phyloP scores from a whole-genome alignment of 306 rosid genomes.

The Sicyos edulis region DNA sequence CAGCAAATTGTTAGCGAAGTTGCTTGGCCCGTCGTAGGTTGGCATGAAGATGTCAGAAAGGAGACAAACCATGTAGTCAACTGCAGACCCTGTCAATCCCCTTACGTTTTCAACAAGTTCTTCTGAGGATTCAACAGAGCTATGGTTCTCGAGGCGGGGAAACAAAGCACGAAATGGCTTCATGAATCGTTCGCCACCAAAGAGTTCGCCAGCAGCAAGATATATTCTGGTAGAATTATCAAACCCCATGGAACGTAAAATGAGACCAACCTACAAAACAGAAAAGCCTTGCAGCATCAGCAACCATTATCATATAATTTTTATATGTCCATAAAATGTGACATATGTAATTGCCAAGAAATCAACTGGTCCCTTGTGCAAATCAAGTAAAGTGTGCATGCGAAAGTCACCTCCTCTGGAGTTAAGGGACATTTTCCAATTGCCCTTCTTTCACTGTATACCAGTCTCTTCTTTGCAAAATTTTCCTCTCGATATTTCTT shows the following conservation, averaged over 20 bases:
- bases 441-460: conserved; percentile 82
- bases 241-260: conserved; percentile 54
- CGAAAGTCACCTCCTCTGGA: conserved; percentile 80
- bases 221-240: conserved; percentile 50
- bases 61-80: conserved; percentile 98
- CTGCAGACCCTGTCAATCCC: conserved; percentile 93
- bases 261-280: conserved; percentile 69
- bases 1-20: conserved; percentile 96
- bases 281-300: neutral
- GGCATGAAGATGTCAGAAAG: conserved; percentile 98
- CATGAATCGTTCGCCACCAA: conserved; percentile 91
- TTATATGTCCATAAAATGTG: neutral
- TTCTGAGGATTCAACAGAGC: conserved; percentile 66
- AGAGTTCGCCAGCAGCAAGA: conserved; percentile 79
- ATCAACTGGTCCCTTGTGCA: conserved; percentile 6
- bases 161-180: conserved; percentile 71
- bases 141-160: conserved; percentile 74
- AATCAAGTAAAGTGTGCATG: conserved; percentile 17
- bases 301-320: neutral
- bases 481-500: conserved; percentile 72
- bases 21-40: conserved; percentile 99
- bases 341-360: neutral
- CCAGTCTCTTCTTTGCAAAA: conserved; percentile 77
- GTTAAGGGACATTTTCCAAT: conserved; percentile 96
- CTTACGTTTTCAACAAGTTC: conserved; percentile 69